Evolutionary conservation across 768 basidiomycete species (phyloP).

Genomic region (Serendipita sp.): DNA sequence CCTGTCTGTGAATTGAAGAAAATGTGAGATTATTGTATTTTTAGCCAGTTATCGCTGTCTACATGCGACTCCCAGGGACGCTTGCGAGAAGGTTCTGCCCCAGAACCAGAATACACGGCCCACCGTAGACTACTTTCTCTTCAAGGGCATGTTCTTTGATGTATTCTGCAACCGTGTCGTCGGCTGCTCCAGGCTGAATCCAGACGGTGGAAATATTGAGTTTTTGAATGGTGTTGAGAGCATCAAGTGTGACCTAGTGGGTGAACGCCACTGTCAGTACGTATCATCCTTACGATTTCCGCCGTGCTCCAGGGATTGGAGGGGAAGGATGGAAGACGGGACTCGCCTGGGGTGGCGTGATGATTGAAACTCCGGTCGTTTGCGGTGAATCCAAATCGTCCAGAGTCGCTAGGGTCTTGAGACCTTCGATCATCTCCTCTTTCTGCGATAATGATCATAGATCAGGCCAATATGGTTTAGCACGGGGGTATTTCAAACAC

Average conservation of each 20-base stretch:
- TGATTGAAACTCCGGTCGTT: slow-evolving; percentile 59
- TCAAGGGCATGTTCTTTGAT: slow-evolving; percentile 48
- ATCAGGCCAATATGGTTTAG: neutral
- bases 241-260: slow-evolving; percentile 46
- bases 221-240: slow-evolving; percentile 53
- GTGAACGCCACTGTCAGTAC: neutral
- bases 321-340: too few relatives aligned
- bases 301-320: too few relatives aligned
- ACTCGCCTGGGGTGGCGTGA: slow-evolving; percentile 57
- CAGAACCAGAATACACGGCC: slow-evolving; percentile 66
- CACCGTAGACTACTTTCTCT: slow-evolving; percentile 61
- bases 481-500: too few relatives aligned
- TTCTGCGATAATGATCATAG: slow-evolving; percentile 28
- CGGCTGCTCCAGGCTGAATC: slow-evolving; percentile 82
- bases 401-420: slow-evolving; percentile 39
- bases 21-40: too few relatives aligned
- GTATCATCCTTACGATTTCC: neutral
- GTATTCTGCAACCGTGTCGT: slow-evolving; percentile 43
- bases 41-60: too few relatives aligned
- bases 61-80: too few relatives aligned
- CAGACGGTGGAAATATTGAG: slow-evolving; percentile 63
- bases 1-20: too few relatives aligned
- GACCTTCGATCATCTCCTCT: slow-evolving; percentile 52
- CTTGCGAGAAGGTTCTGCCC: slow-evolving; percentile 32
- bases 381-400: slow-evolving; percentile 41